These are phyloP conservation scores for Ophiostoma quercus DNA, from an alignment of 2,329 filamentous ascomycete genomes.

Conservation along the genomic window DNA sequence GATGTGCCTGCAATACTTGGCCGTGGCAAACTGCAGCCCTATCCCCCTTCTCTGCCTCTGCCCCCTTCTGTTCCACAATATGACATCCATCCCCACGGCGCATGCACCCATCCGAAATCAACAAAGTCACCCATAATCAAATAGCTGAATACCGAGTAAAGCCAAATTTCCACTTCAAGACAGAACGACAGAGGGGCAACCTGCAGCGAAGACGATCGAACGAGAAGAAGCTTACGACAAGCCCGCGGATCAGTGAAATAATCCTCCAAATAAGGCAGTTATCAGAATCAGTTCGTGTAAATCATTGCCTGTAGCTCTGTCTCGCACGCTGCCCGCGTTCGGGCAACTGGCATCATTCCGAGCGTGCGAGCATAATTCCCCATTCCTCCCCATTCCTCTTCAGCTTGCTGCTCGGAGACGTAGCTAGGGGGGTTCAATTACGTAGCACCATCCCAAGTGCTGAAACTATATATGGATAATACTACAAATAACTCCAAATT, in stretches of 20 bases:
- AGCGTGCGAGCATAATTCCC: not conserved
- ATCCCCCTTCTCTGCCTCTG: not conserved
- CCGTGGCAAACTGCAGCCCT: not conserved
- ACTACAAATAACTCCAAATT: not conserved
- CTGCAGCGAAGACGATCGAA: not conserved
- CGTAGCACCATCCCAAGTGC: constrained; percentile 9
- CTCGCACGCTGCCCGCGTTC: not conserved
- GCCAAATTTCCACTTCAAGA: not conserved
- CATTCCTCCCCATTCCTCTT: not conserved
- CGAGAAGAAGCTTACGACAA: not conserved
- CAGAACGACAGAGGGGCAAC: not conserved
- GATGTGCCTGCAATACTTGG: not conserved
- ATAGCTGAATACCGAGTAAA: not conserved
- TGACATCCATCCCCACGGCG: too few species aligned
- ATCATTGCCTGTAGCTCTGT: not conserved
- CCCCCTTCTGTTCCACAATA: too few species aligned
- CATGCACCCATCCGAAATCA: not conserved
- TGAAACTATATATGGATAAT: not conserved
- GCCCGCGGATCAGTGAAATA: not conserved
- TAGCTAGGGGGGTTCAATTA: constrained; percentile 10
- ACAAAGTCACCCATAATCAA: too few species aligned
- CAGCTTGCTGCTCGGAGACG: not conserved
- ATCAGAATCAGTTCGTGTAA: not conserved
- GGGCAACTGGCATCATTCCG: constrained; percentile 3
- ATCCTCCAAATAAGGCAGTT: not conserved